Base-by-base conservation (phyloP, 2,329 filamentous ascomycete species). In the Tolypocladium nubicola region DNA sequence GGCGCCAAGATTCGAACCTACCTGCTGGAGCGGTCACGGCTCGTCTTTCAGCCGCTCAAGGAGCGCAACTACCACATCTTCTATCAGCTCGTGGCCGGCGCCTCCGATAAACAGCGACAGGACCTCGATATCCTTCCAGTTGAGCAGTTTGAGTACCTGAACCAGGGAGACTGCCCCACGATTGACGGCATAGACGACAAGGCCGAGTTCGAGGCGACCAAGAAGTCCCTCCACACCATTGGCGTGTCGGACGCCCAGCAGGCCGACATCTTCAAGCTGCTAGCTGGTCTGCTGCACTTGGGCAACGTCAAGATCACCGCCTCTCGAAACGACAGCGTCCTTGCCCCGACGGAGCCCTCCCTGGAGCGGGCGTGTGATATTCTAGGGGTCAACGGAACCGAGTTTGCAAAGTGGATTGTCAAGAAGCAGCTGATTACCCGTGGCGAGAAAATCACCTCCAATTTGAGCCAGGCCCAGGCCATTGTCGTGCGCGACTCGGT, bases 11-110 rank as follows among this genome's bases (percentile, higher is more conserved):
- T 99, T 69, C 84, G 94, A 66, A 97, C 92, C 57, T 99, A 99
- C 69, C 79, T 99, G 63, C 79, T 99, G 50, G 94, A 99, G 73
- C 89, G 94, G 60, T 97, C 94, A 61, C 87, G 94, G 76, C 79
- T 99, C 66, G 94, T 97, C 21, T 99, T 97, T 74, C 94, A 99
- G 71, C 94, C 94, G 47, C 78, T 97, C 62, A 97, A 96, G 76
- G 94, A 99, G 77, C 84, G 94, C 64, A 99, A 99, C 73, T 99
- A 99, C 75, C 94, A 99, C 74, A 93, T 99, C 67, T 99, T 99
- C 76, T 99, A 99, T 73, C 94, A 99, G 73, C 82, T 99, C 55
- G 86, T 97, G 52, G 91, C 92, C 54, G 94, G 95, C 70, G 89
- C 92, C n/a, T 86, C 89, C 2, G 89, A 96, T 38, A 80, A 84